Base-by-base conservation (phyloP, 2,329 filamentous ascomycete species). In the Alternaria ventricosa region DNA sequence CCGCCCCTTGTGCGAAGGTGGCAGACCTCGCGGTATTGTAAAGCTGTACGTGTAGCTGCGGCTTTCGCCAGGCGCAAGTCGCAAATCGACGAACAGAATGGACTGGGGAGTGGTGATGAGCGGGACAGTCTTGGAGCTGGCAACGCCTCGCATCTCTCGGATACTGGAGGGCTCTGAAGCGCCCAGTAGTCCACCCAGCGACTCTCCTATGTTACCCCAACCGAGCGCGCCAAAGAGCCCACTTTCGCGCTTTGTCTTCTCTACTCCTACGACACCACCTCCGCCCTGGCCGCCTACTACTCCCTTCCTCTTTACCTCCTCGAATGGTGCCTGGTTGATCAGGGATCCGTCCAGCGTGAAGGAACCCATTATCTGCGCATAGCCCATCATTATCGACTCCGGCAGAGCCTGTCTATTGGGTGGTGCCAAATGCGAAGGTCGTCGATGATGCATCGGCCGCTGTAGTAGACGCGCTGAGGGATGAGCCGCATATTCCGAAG, bases 321-420 rank as follows among this genome's bases (percentile, higher is more conserved):
- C 96, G 73, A 99, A 99, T 0, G 92, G 92, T 0, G 89, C 89
- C 43, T 96, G 89, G 72, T 96, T 95, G 63, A 99, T 89, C 22
- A 99, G 83, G 2, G 96, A 97, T 0, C 94, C 94, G 75, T 99
- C 96, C 7, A 99, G 82, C 0, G 90, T 93, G 72, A 99, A 99
- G 0, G 92, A 94, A 5, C 96, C 96, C 79, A 93, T 92, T 3
- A 98, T 88, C 73, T 99, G 96, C 3, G 93, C 95, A 80, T 97
- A 99, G 0, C 94, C 96, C 96, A 99, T 99, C 89, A 99, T 96
- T 57, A 99, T 82, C 1, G 91, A 90, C 77, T 98, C 94, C 1
- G 92, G 89, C 84, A 74, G 71, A 66, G 72, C 74, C 25, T 71
- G 71, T n/a, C 61, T 68, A 7, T 63, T 71, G 1, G 73, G 68